These are phyloP conservation scores for Pigoraptor vietnamica DNA, from an alignment of 78 protist species.

Conservation along the genomic window DNA sequence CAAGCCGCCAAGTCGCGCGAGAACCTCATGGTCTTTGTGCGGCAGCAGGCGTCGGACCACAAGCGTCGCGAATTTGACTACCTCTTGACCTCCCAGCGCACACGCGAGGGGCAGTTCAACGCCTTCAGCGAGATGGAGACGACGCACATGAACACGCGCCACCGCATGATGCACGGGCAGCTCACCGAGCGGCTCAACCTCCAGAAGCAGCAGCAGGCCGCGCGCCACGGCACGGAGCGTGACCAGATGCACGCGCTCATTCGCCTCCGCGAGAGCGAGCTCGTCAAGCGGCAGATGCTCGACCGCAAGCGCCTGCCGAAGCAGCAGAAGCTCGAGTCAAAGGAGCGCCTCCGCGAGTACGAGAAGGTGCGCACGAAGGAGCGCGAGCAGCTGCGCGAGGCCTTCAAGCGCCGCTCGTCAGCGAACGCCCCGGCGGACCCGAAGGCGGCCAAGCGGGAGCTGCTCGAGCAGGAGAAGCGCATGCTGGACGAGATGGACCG, in stretches of 20 bases:
- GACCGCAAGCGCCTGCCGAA: background rate
- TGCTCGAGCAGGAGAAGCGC: background rate
- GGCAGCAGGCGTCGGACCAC: background rate
- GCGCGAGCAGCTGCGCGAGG: background rate
- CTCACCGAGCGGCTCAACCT: background rate
- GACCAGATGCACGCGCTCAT: background rate
- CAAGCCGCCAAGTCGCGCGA: background rate
- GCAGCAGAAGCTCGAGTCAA: background rate
- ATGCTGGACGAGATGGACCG: background rate
- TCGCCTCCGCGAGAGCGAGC: background rate
- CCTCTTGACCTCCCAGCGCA: background rate
- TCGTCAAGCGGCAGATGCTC: background rate
- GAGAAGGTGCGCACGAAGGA: background rate
- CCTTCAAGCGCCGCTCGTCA: background rate
- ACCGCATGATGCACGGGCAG: background rate
- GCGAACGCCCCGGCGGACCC: background rate
- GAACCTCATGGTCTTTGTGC: background rate
- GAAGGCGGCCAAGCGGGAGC: background rate
- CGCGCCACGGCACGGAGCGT: background rate
- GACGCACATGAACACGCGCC: background rate
- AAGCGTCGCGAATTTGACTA: background rate
- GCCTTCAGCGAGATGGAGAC: background rate
- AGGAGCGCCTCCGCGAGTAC: background rate
- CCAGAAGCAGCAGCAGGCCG: background rate
- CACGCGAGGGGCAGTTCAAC: background rate